Evolutionary conservation across 2,329 filamentous ascomycete species (phyloP).

Genomic region (Aspergillus uvarum): DNA sequence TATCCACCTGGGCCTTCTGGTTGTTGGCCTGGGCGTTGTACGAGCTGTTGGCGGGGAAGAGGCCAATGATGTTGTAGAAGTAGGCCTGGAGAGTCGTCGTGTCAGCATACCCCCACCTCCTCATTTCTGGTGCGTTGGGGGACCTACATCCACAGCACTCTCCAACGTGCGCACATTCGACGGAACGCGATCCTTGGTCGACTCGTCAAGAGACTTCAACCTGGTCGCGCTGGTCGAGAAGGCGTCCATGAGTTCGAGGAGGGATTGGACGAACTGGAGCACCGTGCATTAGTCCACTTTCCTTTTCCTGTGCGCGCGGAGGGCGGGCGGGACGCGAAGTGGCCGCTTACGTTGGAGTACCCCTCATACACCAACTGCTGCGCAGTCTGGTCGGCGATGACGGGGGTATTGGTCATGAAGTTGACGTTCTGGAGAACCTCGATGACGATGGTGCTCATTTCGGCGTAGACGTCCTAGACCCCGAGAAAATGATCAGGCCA

Average conservation of each 20-base stretch:
- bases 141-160: background rate
- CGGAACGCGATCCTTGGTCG: background rate
- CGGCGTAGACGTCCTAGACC: background rate
- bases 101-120: background rate
- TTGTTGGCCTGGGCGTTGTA: conserved; percentile 6
- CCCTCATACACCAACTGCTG: conserved; percentile 3
- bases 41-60: conserved; percentile 4
- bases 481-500: background rate
- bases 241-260: conserved; percentile 5
- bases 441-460: conserved; percentile 4
- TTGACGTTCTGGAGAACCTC: background rate
- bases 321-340: no score
- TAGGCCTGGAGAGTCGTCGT: background rate
- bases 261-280: conserved; percentile 5
- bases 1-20: conserved; percentile 5
- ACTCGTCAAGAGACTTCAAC: background rate
- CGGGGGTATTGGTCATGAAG: conserved; percentile 5
- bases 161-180: background rate
- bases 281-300: no score
- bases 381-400: background rate
- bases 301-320: no score
- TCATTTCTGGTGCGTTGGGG: no score
- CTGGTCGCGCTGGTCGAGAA: background rate
- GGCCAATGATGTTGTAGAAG: conserved; percentile 6
- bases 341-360: background rate